Evolutionary conservation across 2,329 filamentous ascomycete genomes (phyloP).

Genomic region (Botrytis fragariae): DNA sequence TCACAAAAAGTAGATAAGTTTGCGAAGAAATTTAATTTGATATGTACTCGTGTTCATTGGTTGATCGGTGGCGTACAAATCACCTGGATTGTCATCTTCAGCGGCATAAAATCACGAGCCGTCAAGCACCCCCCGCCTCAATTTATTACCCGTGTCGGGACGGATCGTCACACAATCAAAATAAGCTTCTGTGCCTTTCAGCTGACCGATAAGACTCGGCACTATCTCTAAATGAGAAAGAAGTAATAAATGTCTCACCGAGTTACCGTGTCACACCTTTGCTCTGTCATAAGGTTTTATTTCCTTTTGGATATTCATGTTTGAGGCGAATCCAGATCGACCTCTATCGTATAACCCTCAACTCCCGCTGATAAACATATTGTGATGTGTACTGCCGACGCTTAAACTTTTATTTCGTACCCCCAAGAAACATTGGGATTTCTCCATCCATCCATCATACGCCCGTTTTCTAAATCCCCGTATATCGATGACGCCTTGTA

Average conservation of each 20-base stretch:
- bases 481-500: slow-evolving; percentile 2
- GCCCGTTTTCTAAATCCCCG: background rate
- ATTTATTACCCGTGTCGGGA: background rate
- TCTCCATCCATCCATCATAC: slow-evolving; percentile 5
- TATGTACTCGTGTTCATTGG: background rate
- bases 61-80: background rate
- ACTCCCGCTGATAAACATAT: background rate
- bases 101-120: background rate
- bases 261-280: background rate
- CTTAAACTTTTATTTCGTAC: background rate
- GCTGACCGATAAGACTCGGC: background rate
- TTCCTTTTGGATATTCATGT: background rate
- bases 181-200: background rate
- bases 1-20: background rate
- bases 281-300: background rate
- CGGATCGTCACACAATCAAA: background rate
- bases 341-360: background rate
- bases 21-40: background rate
- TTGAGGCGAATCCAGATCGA: slow-evolving; percentile 5
- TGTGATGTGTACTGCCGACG: background rate
- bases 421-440: background rate
- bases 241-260: background rate
- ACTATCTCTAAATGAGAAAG: background rate
- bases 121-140: background rate
- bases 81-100: background rate